A percentile compares a stretch with the other conserved stretches of the same genome.
These are phyloP conservation scores for Colletotrichum incanum DNA, from an alignment of 2,329 filamentous ascomycete genomes.

Conservation along the genomic window DNA sequence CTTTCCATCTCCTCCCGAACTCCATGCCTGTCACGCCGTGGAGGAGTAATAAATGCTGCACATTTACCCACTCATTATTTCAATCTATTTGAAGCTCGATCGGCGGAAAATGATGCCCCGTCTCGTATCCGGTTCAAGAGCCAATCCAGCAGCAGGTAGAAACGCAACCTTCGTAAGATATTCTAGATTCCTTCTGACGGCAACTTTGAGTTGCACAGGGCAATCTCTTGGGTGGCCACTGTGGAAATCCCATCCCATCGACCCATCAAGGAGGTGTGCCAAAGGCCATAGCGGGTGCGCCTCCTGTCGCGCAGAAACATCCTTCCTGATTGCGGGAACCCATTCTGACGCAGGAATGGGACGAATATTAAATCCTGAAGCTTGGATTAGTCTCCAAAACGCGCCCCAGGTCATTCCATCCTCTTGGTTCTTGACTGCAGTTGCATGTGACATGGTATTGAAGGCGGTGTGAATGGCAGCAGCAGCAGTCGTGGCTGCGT, in stretches of 20 bases:
- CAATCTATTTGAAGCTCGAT: neutral
- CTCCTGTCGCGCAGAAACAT: neutral
- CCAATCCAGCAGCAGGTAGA: neutral
- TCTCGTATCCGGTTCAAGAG: neutral
- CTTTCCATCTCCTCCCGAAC: no score
- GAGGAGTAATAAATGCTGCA: no score
- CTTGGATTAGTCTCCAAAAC: constrained; percentile 17
- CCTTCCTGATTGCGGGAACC: constrained; percentile 12
- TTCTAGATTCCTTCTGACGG: constrained; percentile 10
- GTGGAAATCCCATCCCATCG: constrained; percentile 4
- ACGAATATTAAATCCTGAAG: constrained; percentile 2
- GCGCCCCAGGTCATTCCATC: constrained; percentile 35
- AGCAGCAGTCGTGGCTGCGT: constrained; percentile 12
- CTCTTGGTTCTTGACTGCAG: neutral
- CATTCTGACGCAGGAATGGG: neutral
- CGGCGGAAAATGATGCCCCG: neutral
- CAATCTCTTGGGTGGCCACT: neutral
- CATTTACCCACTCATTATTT: no score
- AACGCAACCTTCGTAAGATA: constrained; percentile 5
- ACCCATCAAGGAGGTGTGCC: constrained; percentile 21
- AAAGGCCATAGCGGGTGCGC: constrained; percentile 33
- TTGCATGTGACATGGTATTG: neutral
- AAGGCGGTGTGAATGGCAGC: constrained; percentile 1
- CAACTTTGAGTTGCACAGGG: constrained; percentile 16
- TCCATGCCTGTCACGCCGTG: no score